These are phyloP conservation scores for Trichoderma polysporum DNA, from an alignment of 2,329 filamentous ascomycete species.

Conservation along the genomic window DNA sequence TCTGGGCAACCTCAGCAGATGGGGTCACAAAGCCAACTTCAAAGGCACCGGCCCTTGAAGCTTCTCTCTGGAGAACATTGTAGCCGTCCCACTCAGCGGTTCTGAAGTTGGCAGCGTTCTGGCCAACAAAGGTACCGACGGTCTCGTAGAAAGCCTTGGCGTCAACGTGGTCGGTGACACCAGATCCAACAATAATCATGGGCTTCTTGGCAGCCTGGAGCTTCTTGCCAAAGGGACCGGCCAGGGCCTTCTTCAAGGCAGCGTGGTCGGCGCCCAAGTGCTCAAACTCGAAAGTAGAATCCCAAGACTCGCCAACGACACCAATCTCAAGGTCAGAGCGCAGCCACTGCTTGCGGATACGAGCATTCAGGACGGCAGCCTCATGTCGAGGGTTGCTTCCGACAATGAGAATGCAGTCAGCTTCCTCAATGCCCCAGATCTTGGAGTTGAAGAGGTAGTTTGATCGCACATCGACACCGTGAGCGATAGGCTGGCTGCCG, in stretches of 20 bases:
- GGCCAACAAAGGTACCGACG: constrained; percentile 87
- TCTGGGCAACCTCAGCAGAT: constrained; percentile 76
- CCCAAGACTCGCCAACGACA: constrained; percentile 84
- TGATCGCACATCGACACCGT: constrained; percentile 88
- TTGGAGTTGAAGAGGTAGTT: constrained; percentile 97
- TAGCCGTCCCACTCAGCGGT: constrained; percentile 95
- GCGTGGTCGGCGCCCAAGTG: constrained; percentile 79
- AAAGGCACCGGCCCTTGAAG: constrained; percentile 88
- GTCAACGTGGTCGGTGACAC: constrained; percentile 85
- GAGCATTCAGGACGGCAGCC: constrained; percentile 90
- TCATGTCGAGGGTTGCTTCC: constrained; percentile 96
- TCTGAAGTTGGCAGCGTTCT: constrained; percentile 84
- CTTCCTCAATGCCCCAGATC: constrained; percentile 91
- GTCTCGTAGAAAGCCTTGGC: constrained; percentile 92
- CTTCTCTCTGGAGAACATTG: constrained; percentile 92
- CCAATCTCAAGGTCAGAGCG: constrained; percentile 92
- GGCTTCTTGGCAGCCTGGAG: constrained; percentile 82
- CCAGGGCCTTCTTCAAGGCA: constrained; percentile 79
- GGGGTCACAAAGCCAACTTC: constrained; percentile 93
- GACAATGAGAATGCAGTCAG: constrained; percentile 86
- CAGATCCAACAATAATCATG: constrained; percentile 95
- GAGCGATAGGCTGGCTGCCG: constrained; percentile 79
- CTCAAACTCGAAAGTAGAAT: constrained; percentile 94
- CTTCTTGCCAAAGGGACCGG: constrained; percentile 90
- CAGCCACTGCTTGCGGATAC: constrained; percentile 97